Percentiles rank a stretch among this genome's conserved stretches.
phyloP scores from a whole-genome alignment of 192 early-diverging fungal genomes.

The Geranomyces variabilis region DNA sequence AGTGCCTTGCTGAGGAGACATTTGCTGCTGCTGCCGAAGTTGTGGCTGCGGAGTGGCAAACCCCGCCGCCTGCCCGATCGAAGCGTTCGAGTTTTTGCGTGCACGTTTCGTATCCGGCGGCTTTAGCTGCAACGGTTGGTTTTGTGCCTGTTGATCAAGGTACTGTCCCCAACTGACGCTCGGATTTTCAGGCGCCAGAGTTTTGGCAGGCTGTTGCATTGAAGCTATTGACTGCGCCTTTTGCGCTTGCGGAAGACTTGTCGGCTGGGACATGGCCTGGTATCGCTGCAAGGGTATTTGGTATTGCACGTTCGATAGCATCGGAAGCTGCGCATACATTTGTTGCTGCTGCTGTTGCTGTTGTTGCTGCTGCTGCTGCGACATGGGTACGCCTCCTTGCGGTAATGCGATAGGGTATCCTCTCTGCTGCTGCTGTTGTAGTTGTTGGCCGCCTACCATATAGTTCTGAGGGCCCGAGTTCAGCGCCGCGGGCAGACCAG shows the following conservation, averaged over 20 bases:
- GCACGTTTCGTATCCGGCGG: conserved; percentile 19
- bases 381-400: background rate
- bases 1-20: background rate
- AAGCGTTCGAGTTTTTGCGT: conserved; percentile 1
- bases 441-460: background rate
- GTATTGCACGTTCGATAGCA: background rate
- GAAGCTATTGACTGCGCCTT: conserved; percentile 11
- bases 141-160: conserved; percentile 2
- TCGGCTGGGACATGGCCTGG: background rate
- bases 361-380: background rate
- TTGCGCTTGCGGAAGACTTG: background rate
- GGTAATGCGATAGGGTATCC: background rate
- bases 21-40: background rate
- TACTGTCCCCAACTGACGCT: background rate
- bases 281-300: conserved; percentile 1
- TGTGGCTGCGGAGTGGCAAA: background rate
- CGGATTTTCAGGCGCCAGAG: conserved; percentile 1
- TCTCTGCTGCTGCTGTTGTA: background rate
- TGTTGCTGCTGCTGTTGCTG: conserved; percentile 3
- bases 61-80: background rate
- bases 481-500: background rate
- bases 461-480: background rate
- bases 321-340: background rate
- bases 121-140: conserved; percentile 2
- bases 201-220: background rate